Evolutionary conservation across 164 flowering plant species (phyloP).

Genomic region (Stephania japonica): DNA sequence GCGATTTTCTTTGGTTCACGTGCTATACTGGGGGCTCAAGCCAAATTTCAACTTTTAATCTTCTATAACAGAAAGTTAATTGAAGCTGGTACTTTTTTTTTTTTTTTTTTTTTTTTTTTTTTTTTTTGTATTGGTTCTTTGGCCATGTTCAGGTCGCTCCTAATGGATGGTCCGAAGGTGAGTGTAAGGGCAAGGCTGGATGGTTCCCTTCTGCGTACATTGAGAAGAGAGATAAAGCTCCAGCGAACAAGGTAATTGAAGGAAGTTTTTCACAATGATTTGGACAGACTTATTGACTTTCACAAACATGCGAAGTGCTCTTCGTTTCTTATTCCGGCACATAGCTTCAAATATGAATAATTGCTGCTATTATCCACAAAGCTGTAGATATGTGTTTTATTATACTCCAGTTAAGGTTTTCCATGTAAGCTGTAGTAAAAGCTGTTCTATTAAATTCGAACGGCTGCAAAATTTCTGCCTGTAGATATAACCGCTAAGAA

Average conservation of each 20-base stretch:
- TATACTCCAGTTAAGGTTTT: neutral
- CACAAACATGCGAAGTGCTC: neutral
- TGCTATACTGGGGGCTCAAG: neutral
- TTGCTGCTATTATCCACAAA: neutral
- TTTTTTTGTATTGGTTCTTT: neutral
- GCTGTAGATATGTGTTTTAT: slow-evolving; percentile 5
- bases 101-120: neutral
- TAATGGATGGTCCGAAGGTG: slow-evolving; percentile 89
- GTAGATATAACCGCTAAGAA: neutral
- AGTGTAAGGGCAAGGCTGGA: slow-evolving; percentile 66
- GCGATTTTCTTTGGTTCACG: neutral
- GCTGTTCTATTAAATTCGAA: neutral
- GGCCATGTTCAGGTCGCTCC: slow-evolving; percentile 42
- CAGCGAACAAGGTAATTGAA: slow-evolving; percentile 29
- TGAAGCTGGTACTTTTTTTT: neutral
- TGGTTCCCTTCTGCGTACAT: slow-evolving; percentile 94
- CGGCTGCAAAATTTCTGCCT: neutral
- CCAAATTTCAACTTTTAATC: neutral
- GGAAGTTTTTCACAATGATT: neutral
- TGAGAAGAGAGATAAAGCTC: slow-evolving; percentile 43
- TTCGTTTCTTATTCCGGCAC: neutral
- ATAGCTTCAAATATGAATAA: neutral
- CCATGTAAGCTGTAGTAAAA: neutral
- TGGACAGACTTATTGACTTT: neutral
- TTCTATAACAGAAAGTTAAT: neutral